Conservation (phyloP, 2,329 filamentous ascomycete species). For the Ophiobolus disseminans region DNA sequence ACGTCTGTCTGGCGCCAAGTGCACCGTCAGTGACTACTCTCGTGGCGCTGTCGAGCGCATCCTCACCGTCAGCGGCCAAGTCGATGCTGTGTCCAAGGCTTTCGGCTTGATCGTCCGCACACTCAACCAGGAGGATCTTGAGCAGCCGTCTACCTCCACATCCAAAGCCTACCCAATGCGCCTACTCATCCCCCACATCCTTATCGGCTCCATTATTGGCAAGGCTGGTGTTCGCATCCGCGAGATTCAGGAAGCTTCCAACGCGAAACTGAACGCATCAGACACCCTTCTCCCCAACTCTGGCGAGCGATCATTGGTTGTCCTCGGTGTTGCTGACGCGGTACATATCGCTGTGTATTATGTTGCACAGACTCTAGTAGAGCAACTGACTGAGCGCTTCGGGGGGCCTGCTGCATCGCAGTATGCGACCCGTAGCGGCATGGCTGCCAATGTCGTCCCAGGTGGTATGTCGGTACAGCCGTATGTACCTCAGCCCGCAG, state of each 20-base stretch:
- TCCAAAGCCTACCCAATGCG: slow-evolving; percentile 98
- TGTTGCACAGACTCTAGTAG: slow-evolving; percentile 94
- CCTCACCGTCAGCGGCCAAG: slow-evolving; percentile 92
- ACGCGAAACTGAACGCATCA: slow-evolving; percentile 93
- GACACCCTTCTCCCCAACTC: slow-evolving; percentile 93
- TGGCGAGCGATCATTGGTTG: slow-evolving; percentile 95
- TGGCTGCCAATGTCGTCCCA: slow-evolving; percentile 89
- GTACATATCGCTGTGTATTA: slow-evolving; percentile 99
- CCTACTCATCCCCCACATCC: slow-evolving; percentile 91
- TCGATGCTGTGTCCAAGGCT: slow-evolving; percentile 97
- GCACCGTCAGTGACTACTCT: slow-evolving; percentile 97
- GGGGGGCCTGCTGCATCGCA: slow-evolving; percentile 96
- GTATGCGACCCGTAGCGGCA: slow-evolving; percentile 93
- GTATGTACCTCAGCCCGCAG: slow-evolving; percentile 90
- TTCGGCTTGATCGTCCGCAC: slow-evolving; percentile 98
- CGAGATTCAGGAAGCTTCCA: slow-evolving; percentile 97
- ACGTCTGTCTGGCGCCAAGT: slow-evolving; percentile 93
- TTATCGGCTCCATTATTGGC: slow-evolving; percentile 98
- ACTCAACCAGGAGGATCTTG: slow-evolving; percentile 93
- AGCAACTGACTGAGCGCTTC: slow-evolving; percentile 96
- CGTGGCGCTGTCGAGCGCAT: slow-evolving; percentile 97
- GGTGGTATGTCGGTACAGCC: slow-evolving; percentile 99
- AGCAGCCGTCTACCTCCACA: slow-evolving; percentile 84
- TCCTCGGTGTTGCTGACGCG: slow-evolving; percentile 96
- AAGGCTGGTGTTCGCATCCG: slow-evolving; percentile 95